Evolutionary conservation across 768 basidiomycete species (phyloP), one percentile per base, ranked within the genome.

Genomic region (Tylopilus plumbeoviolaceoides): DNA sequence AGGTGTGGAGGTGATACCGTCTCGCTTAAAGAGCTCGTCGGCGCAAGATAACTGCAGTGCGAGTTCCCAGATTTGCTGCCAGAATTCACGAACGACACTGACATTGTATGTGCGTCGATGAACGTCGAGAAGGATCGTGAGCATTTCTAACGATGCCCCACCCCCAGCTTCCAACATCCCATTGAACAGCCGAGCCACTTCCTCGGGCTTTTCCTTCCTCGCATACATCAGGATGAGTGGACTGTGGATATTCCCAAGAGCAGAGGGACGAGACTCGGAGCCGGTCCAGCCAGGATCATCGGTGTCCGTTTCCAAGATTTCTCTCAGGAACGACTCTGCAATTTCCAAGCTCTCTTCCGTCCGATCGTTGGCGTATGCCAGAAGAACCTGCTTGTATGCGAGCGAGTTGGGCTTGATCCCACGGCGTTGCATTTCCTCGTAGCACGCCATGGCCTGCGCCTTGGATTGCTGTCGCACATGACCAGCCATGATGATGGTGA

Each of bases 401-500:
- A 85, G 68, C 1, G 88, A 78, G 8, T 75, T 82, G 5, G 88
- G 91, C 42, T 79, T 63, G 20, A 97, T 77, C 1, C 83, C 83
- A 1, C 82, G 78, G 2, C 69, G 61, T 17, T 72, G 63, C 85
- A 98, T 95, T 45, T 87, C 80, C 21, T 85, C 78, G 62, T 89
- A 87, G 6, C 89, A 73, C 17, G 67, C 75, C 71, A 76, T 82
- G 3, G 93, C 92, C 42, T 72, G 72, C 6, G 62, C 57, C 47
- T 72, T 74, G 30, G 86, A 71, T 4, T 81, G 78, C 2, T 61
- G 58, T 17, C 81, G 80, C 49, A 95, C 72, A 65, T 83, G 87
- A 0, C 84, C 87, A 7, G 79, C 75, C 75, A 93, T 84, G 64
- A 95, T 70, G 62, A 87, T 83, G 23, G 89, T 89, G 55, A 90